Percentiles rank a stretch among this genome's conserved stretches.
phyloP scores from a whole-genome alignment of 139 green algal species.

The Pleodorina starrii region DNA sequence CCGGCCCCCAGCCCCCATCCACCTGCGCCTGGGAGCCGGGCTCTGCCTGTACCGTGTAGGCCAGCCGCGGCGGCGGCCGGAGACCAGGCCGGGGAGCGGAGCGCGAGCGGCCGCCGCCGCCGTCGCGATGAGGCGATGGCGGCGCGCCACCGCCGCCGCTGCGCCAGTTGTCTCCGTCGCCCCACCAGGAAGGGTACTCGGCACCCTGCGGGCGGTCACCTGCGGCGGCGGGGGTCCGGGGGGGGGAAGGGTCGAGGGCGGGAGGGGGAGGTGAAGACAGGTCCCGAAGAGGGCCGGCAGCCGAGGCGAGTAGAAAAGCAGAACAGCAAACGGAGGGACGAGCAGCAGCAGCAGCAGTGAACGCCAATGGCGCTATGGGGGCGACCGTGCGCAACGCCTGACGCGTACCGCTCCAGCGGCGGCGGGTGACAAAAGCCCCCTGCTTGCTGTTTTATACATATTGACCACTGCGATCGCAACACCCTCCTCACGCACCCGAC shows the following conservation, averaged over 20 bases:
- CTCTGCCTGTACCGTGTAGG: constrained; percentile 48
- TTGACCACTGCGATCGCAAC: background rate
- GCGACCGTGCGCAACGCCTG: too few species aligned
- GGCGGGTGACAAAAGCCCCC: background rate
- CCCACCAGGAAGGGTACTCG: constrained; percentile 56
- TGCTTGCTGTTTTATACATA: background rate
- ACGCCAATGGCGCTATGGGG: too few species aligned
- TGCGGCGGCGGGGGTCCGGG: background rate
- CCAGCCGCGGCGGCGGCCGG: constrained; percentile 43
- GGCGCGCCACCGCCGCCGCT: background rate
- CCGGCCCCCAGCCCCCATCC: too few species aligned
- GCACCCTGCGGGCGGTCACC: background rate
- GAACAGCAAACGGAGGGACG: too few species aligned
- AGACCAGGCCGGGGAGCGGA: background rate
- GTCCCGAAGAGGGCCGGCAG: too few species aligned
- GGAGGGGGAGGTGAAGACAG: too few species aligned
- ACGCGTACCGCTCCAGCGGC: too few species aligned
- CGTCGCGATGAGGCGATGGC: background rate
- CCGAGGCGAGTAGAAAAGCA: too few species aligned
- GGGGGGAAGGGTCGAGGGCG: too few species aligned
- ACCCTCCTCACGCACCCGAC: background rate
- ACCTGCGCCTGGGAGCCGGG: constrained; percentile 12
- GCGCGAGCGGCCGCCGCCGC: background rate
- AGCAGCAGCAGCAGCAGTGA: too few species aligned
- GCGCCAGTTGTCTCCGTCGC: constrained; percentile 27